Base-by-base conservation (phyloP, 306 rosid genomes). In the Albizia julibrissin region DNA sequence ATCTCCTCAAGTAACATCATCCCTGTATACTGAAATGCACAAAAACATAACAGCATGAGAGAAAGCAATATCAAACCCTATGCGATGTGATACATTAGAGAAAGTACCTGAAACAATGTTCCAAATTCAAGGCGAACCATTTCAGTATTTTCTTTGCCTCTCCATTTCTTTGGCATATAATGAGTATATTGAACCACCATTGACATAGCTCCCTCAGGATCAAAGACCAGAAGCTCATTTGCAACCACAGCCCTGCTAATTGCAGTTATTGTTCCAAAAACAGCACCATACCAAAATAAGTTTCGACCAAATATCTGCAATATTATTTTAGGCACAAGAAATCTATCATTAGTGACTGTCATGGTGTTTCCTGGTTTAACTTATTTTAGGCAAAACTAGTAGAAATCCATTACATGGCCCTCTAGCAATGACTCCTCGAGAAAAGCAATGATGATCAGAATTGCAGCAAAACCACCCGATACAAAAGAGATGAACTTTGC, bases 1-100 rank as follows among this genome's bases (percentile, higher is more conserved):
- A 95, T 93, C 90, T 95, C 99, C 91, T 95, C 99, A 71, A 95
- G 94, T 82, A 95, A 84, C 99, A 95, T 93, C 93, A 93, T 93
- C 79, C 94, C 98, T 77, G 96, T 85, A 77, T 95, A 93, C 98
- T 95, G 94, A 86, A 82, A 56, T 77, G 72, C n/a, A 39, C 40
- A 76, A 64, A 83, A 61, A 72, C 14, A 59, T 6, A 44, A n/a
- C 37, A 86, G 72, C 80, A 83, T 42, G 72, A 87, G 79, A 8
- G 80, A 24, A 65, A 69, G 59, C 59, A 43, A 18, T 43, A 75
- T 37, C 29, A 58, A 56, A 83, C 74, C 13, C 39, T 59, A 37
- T 75, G 26, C 61, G 66, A 68, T 13, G 16, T 19, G 21, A 46
- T 12, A 29, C 16, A 33, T 43, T 9, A 22, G 47, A 54, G 50